Evolutionary conservation across 2,329 filamentous ascomycete genomes (phyloP).

Genomic region (Monosporascus sp.): DNA sequence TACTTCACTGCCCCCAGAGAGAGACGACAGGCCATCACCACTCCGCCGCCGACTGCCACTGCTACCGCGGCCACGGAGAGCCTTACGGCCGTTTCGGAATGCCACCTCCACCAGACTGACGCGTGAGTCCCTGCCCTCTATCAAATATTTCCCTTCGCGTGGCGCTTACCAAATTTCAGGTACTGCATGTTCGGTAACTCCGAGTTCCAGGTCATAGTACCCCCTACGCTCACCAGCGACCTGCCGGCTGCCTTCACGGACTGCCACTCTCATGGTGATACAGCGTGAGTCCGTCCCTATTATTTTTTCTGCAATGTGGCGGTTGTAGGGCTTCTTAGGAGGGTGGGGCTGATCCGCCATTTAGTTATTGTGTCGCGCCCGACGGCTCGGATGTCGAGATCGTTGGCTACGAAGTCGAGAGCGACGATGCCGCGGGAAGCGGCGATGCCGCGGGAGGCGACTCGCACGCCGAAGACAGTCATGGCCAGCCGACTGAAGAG

Average conservation of each 20-base stretch:
- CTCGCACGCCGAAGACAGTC: constrained; percentile 15
- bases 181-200: constrained; percentile 25
- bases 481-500: constrained; percentile 19
- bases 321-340: constrained; percentile 1
- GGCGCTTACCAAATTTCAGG: constrained; percentile 7
- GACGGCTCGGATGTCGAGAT: constrained; percentile 58
- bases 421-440: constrained; percentile 8
- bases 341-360: background rate
- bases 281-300: constrained; percentile 35
- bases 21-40: constrained; percentile 3
- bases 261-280: constrained; percentile 46
- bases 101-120: constrained; percentile 41
- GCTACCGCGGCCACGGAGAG: constrained; percentile 24
- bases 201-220: constrained; percentile 25
- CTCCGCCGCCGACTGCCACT: constrained; percentile 13
- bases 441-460: constrained; percentile 6
- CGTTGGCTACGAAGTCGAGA: constrained; percentile 30
- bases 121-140: constrained; percentile 28
- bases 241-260: constrained; percentile 31
- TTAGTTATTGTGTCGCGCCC: constrained; percentile 57
- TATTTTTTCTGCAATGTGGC: too few species aligned
- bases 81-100: constrained; percentile 44
- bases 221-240: constrained; percentile 21
- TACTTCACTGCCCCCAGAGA: constrained; percentile 3
- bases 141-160: background rate